Conservation (phyloP, 495 filamentous ascomycete species). For the Oleoguttula mirabilis region DNA sequence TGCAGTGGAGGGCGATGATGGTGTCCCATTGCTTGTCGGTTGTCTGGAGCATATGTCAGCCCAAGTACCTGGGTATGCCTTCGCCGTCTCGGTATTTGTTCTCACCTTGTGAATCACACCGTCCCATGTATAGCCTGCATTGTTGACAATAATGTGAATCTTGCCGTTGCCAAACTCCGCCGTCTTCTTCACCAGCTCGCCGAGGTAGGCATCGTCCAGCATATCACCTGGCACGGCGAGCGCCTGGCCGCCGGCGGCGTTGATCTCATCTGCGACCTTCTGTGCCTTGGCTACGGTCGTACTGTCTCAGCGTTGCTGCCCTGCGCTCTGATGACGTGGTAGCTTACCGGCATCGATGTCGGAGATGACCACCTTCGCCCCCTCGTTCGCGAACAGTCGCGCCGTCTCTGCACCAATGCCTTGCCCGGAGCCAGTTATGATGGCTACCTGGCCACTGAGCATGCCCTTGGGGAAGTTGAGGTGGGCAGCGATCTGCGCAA, state of each 20-base stretch:
- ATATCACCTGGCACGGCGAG: slow-evolving; percentile 63
- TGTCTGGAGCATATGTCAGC: slow-evolving; percentile 48
- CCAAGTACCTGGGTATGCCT: background rate
- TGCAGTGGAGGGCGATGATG: slow-evolving; percentile 68
- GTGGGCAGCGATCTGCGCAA: slow-evolving; percentile 57
- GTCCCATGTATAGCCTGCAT: slow-evolving; percentile 84
- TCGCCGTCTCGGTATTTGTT: background rate
- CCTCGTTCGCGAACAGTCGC: slow-evolving; percentile 70
- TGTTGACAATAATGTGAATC: slow-evolving; percentile 81
- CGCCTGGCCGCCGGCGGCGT: slow-evolving; percentile 49
- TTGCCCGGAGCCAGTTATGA: slow-evolving; percentile 79
- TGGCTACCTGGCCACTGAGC: slow-evolving; percentile 66
- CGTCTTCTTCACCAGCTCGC: slow-evolving; percentile 54
- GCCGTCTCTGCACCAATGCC: slow-evolving; percentile 81
- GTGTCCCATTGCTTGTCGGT: slow-evolving; percentile 86
- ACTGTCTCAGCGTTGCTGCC: background rate
- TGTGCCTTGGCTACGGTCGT: slow-evolving; percentile 37
- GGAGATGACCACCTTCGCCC: slow-evolving; percentile 68
- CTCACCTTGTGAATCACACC: slow-evolving; percentile 74
- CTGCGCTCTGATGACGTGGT: too few species aligned
- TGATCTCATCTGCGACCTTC: slow-evolving; percentile 55
- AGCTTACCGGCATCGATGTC: slow-evolving; percentile 62
- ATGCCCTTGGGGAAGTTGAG: slow-evolving; percentile 70
- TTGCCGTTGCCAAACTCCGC: slow-evolving; percentile 74
- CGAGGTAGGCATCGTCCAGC: slow-evolving; percentile 52